Conservation (phyloP, 106 monocot species). For the Platanthera guangdongensis region DNA sequence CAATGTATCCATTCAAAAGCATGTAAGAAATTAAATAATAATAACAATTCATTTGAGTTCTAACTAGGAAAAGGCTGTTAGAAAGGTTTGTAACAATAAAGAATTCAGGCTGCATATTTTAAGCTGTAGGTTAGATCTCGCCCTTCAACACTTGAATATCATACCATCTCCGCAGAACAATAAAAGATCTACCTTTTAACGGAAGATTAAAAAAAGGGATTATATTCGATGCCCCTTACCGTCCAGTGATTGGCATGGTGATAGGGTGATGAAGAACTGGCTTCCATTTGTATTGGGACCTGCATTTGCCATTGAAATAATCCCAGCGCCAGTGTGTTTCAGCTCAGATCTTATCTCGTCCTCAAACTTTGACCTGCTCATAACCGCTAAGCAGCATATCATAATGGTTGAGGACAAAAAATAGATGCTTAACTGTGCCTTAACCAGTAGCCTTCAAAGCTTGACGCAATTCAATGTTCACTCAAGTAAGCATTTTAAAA, state of each 20-base stretch:
- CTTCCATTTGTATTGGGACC: slow-evolving; percentile 98
- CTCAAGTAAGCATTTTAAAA: background rate
- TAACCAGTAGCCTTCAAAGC: background rate
- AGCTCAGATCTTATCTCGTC: slow-evolving; percentile 92
- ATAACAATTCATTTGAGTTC: background rate
- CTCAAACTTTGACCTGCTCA: slow-evolving; percentile 79
- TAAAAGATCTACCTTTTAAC: background rate
- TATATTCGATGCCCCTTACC: slow-evolving; percentile 28
- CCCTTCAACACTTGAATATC: background rate
- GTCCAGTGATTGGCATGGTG: slow-evolving; percentile 86
- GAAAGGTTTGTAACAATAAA: background rate
- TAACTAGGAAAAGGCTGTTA: background rate
- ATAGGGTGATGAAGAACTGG: slow-evolving; percentile 96
- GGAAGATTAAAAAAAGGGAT: background rate
- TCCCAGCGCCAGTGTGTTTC: slow-evolving; percentile 97
- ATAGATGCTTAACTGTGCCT: background rate
- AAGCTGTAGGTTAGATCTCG: too few species aligned
- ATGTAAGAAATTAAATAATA: background rate
- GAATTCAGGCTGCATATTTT: background rate
- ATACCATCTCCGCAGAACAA: background rate
- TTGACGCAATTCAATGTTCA: background rate
- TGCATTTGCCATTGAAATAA: slow-evolving; percentile 98
- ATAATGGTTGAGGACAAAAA: background rate
- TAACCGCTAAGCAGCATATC: background rate
- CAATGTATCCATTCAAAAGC: background rate